phyloP scores from a whole-genome alignment of 129 eudicot species.

The Heracleum sosnowskyi region DNA sequence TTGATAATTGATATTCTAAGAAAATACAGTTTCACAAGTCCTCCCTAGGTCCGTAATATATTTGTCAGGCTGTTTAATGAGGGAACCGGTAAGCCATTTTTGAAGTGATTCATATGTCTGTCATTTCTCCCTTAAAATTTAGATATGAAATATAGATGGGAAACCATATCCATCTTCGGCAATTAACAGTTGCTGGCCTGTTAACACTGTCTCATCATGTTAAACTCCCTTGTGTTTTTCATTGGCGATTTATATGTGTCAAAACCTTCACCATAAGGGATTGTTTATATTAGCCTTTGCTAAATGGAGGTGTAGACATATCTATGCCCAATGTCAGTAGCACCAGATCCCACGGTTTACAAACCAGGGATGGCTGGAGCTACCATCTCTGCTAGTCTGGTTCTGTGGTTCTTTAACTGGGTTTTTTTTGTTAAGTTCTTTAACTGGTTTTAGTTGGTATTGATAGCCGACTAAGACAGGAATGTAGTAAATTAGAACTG shows the following conservation, averaged over 20 bases:
- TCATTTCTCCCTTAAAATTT: no score
- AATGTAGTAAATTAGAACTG: neutral
- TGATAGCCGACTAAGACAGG: neutral
- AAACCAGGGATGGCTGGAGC: neutral
- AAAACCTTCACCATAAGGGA: neutral
- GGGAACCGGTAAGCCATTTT: neutral
- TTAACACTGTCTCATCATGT: neutral
- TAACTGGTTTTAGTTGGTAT: neutral
- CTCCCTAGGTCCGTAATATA: neutral
- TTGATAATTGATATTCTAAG: neutral
- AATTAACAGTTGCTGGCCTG: neutral
- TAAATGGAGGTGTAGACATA: neutral
- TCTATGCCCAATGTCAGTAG: neutral
- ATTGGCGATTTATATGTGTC: neutral
- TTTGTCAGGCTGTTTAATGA: neutral
- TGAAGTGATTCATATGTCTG: neutral
- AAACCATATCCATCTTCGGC: neutral
- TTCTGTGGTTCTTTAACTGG: neutral
- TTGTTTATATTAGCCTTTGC: no score
- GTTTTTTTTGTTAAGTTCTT: no score
- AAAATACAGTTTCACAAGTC: no score
- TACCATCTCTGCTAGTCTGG: neutral
- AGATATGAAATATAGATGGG: no score
- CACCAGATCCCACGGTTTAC: neutral
- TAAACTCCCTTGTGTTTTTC: neutral